phyloP scores from a whole-genome alignment of 1,139 yeast species.

The Pichia sp. region DNA sequence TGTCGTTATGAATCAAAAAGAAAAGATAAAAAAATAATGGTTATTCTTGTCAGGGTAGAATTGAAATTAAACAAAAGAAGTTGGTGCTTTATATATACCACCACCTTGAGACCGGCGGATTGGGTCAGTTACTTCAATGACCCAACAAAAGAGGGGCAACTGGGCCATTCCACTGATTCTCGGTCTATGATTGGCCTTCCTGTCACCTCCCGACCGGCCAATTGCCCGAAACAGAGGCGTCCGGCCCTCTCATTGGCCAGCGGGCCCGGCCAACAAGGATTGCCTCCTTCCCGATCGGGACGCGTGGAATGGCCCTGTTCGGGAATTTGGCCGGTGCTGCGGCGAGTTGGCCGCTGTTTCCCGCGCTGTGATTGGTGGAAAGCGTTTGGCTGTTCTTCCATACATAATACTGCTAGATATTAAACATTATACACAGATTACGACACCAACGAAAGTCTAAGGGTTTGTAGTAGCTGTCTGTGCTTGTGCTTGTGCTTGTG shows the following conservation, averaged over 20 bases:
- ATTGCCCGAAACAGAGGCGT: not conserved
- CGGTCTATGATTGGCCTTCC: not conserved
- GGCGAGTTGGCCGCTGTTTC: conserved; percentile 2
- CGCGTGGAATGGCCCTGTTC: not conserved
- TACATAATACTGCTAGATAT: no score
- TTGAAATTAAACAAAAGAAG: not conserved
- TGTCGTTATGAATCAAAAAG: not conserved
- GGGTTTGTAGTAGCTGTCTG: not conserved
- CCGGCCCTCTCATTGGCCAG: not conserved
- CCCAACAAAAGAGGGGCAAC: not conserved
- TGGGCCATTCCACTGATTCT: not conserved
- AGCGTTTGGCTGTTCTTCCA: no score
- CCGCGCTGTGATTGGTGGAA: not conserved
- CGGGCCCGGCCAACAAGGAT: not conserved
- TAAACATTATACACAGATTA: no score
- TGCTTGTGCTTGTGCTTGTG: not conserved
- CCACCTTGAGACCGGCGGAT: not conserved
- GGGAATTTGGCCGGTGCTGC: conserved; percentile 7
- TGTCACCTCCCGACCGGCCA: not conserved
- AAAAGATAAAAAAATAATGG: not conserved
- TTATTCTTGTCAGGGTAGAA: not conserved
- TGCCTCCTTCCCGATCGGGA: not conserved
- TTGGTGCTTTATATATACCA: not conserved
- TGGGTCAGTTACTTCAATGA: not conserved
- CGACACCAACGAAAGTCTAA: no score